A percentile compares a stretch with the other conserved stretches of the same genome.
Conservation (phyloP, 352 stramenopile genomes). For the Pythium phragmitis region DNA sequence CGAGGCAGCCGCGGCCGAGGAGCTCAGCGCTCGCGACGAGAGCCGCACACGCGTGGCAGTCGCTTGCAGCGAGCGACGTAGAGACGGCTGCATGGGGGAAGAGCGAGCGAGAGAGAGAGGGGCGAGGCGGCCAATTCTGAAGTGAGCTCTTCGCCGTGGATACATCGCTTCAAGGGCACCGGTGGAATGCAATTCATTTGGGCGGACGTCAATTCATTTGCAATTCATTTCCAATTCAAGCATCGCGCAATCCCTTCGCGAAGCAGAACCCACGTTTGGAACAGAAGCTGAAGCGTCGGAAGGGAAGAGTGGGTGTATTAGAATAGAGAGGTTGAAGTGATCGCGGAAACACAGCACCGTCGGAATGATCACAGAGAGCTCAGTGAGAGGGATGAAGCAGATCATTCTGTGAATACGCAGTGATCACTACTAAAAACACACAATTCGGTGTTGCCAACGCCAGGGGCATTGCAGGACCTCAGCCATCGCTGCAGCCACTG, state of each 20-base stretch:
- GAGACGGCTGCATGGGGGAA: constrained; percentile 14
- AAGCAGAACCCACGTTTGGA: constrained; percentile 13
- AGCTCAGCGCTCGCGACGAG: constrained; percentile 12
- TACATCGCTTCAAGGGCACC: constrained; percentile 20
- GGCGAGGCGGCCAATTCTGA: constrained; percentile 20
- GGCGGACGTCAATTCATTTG: constrained; percentile 18
- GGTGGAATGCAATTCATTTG: constrained; percentile 20
- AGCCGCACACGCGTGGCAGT: constrained; percentile 1
- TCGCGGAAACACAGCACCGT: constrained; percentile 24
- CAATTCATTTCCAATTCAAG: constrained; percentile 28
- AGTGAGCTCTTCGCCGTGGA: constrained; percentile 20
- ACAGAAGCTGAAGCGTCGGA: constrained; percentile 17
- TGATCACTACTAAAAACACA: too few relatives aligned
- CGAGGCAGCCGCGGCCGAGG: constrained; percentile 1
- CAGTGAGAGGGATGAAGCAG: too few relatives aligned
- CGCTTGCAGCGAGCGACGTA: constrained; percentile 10
- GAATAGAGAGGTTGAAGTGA: constrained; percentile 7
- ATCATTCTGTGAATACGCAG: too few relatives aligned
- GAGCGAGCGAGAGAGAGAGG: background rate
- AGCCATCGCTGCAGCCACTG: background rate
- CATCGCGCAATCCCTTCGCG: constrained; percentile 11
- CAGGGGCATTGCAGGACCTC: too few relatives aligned
- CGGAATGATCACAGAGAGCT: constrained; percentile 6
- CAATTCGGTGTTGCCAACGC: too few relatives aligned
- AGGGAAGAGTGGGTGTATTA: constrained; percentile 2